Evolutionary conservation across 2,329 filamentous ascomycete genomes (phyloP), one percentile per base, ranked within the genome.

Genomic region (Scedosporium apiospermum): DNA sequence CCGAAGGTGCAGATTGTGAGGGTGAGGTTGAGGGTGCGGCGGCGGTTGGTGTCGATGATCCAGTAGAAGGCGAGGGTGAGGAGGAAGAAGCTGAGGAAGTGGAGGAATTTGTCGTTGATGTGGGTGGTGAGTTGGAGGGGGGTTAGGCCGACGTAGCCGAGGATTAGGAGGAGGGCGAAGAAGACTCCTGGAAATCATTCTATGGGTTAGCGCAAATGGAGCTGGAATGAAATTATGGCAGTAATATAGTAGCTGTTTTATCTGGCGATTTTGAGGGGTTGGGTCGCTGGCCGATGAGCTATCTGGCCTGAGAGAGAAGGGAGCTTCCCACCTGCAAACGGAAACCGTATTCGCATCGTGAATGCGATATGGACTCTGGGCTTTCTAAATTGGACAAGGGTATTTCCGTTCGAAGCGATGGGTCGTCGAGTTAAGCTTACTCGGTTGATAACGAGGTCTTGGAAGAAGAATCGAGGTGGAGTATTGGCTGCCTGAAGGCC

Each of bases 21-120:
- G 14, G 93, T 96, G 66, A 96, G 78, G 75, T 99, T 89, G 58
- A 96, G 79, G 21, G 87, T 88, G 68, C 93, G 90, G 60, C 93
- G 88, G 65, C 95, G 90, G 66, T 87, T 89, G 61, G 92, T 96
- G 74, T 99, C 95, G 69, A 97, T 77, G 72, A 97, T 90, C 92
- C 95, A 99, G 84, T 99, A 99, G 82, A 98, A 98, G 68, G 84
- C 78, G 66, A 90, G 76, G 16, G 93, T 96, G 61, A 99, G 83
- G 67, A 91, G 72, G 81, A 98, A 96, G 80, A 99, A 98, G 69
- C 90, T 93, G 64, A 92, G 65, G 69, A 90, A 82, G 76, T 98
- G 95, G 30, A 98, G 82, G 70, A 89, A 79, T 76, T 99, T 98
- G 82, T 97, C 93, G 79, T 96, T 92, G 72, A 93, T 83, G 70